phyloP scores from a whole-genome alignment of 2,329 filamentous ascomycete species.

The Zopfia rhizophila region DNA sequence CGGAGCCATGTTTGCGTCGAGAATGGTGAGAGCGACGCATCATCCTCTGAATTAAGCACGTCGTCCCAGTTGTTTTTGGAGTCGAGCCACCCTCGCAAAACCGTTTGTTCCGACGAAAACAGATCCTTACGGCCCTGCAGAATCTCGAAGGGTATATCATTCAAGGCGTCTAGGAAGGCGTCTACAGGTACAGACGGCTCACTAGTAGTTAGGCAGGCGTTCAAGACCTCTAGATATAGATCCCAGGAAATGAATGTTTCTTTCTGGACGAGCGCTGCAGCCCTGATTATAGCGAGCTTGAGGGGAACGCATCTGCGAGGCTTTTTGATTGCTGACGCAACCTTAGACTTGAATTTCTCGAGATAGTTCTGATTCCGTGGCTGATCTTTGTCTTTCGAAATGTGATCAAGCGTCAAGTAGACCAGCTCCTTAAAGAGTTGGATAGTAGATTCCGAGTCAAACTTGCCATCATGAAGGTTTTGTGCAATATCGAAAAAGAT shows the following conservation, averaged over 20 bases:
- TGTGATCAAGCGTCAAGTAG: slow-evolving; percentile 37
- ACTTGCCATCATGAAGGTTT: slow-evolving; percentile 28
- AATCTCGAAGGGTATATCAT: slow-evolving; percentile 31
- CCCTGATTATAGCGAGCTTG: slow-evolving; percentile 38
- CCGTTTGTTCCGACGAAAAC: slow-evolving; percentile 26
- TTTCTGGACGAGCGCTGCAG: slow-evolving; percentile 35
- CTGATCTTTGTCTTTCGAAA: slow-evolving; percentile 47
- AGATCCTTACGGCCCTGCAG: slow-evolving; percentile 28
- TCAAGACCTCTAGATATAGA: slow-evolving; percentile 36
- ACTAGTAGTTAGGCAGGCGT: slow-evolving; percentile 23
- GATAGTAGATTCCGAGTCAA: slow-evolving; percentile 24
- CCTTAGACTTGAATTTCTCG: slow-evolving; percentile 34
- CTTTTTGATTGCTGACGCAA: slow-evolving; percentile 32
- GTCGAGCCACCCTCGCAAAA: slow-evolving; percentile 35
- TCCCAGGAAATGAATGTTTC: slow-evolving; percentile 32
- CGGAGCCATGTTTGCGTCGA: slow-evolving; percentile 12
- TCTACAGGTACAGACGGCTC: slow-evolving; percentile 19
- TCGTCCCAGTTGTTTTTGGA: slow-evolving; percentile 30
- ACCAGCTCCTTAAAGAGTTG: slow-evolving; percentile 39
- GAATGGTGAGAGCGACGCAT: background rate
- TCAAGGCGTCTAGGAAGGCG: slow-evolving; percentile 40
- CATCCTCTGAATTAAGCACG: background rate
- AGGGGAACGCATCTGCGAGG: slow-evolving; percentile 32
- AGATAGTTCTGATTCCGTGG: slow-evolving; percentile 44
- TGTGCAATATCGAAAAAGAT: slow-evolving; percentile 41